These are phyloP conservation scores for Rhodomyrtus psidioides DNA, from an alignment of 441 rosid genomes.

Conservation along the genomic window DNA sequence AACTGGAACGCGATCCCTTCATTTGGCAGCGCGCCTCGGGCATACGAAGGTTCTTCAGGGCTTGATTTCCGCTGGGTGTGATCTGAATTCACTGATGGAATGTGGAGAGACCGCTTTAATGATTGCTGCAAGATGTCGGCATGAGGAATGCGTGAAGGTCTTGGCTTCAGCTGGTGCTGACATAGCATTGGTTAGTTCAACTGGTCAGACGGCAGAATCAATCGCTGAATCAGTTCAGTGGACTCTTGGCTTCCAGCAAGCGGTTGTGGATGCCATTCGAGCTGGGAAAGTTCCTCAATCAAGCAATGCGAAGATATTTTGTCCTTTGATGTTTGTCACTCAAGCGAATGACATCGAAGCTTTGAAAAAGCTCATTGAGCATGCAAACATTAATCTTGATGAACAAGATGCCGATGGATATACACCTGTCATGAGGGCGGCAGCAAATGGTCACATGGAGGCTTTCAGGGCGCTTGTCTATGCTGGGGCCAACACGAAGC, in stretches of 20 bases:
- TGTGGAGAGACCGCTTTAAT: constrained; percentile 31
- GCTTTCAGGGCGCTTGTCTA: neutral
- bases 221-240: constrained; percentile 12
- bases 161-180: constrained; percentile 27
- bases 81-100: constrained; percentile 19
- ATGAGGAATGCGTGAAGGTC: constrained; percentile 20
- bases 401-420: neutral
- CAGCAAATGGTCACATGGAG: neutral
- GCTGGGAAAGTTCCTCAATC: neutral
- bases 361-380: neutral
- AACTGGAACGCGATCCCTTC: constrained; percentile 17
- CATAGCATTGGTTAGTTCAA: constrained; percentile 20
- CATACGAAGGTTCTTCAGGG: constrained; percentile 11
- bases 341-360: neutral
- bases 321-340: neutral
- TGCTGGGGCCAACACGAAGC: neutral
- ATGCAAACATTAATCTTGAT: neutral
- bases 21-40: constrained; percentile 27
- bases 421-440: neutral
- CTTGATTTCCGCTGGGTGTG: constrained; percentile 15
- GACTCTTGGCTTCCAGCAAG: neutral
- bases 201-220: constrained; percentile 20
- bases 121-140: constrained; percentile 26
- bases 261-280: neutral
- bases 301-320: neutral